Evolutionary conservation across 495 filamentous ascomycete species (phyloP).

Genomic region (Daldinia concentrica): DNA sequence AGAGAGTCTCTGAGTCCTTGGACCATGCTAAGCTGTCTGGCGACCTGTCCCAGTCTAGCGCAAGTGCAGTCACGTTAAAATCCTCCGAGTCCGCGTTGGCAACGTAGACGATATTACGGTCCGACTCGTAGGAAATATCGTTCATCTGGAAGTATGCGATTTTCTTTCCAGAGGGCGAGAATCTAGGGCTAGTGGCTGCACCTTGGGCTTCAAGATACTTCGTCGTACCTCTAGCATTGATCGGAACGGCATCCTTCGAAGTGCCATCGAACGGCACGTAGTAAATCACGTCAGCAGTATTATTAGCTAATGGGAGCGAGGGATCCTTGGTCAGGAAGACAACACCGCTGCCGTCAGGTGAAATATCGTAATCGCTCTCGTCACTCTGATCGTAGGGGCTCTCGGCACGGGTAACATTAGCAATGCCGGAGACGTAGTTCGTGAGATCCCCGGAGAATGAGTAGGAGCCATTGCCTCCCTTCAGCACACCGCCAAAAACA

Average conservation of each 20-base stretch:
- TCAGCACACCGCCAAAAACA: constrained; percentile 70
- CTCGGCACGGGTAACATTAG: constrained; percentile 59
- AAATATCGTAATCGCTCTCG: constrained; percentile 55
- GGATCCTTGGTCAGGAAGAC: constrained; percentile 79
- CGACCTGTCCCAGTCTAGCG: constrained; percentile 64
- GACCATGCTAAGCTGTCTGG: constrained; percentile 64
- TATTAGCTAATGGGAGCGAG: constrained; percentile 67
- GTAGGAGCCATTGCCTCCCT: constrained; percentile 49
- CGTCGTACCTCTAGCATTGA: constrained; percentile 44
- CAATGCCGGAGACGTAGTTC: constrained; percentile 61
- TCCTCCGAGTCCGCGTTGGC: constrained; percentile 37
- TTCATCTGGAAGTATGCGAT: constrained; percentile 74
- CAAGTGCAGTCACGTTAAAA: constrained; percentile 50
- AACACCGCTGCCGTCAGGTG: constrained; percentile 56
- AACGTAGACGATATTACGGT: constrained; percentile 72
- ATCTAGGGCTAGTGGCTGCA: constrained; percentile 70
- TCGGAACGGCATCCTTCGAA: constrained; percentile 41
- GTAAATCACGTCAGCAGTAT: constrained; percentile 72
- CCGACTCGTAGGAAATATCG: constrained; percentile 76
- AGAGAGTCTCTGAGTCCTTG: constrained; percentile 64
- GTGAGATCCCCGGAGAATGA: constrained; percentile 50
- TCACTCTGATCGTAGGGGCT: constrained; percentile 52
- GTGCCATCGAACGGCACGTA: constrained; percentile 60
- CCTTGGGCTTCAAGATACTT: constrained; percentile 64
- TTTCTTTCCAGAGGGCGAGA: constrained; percentile 71